Evolutionary conservation across 768 basidiomycete species (phyloP), one percentile per base, ranked within the genome.

Genomic region (Hydnomerulius pinastri): DNA sequence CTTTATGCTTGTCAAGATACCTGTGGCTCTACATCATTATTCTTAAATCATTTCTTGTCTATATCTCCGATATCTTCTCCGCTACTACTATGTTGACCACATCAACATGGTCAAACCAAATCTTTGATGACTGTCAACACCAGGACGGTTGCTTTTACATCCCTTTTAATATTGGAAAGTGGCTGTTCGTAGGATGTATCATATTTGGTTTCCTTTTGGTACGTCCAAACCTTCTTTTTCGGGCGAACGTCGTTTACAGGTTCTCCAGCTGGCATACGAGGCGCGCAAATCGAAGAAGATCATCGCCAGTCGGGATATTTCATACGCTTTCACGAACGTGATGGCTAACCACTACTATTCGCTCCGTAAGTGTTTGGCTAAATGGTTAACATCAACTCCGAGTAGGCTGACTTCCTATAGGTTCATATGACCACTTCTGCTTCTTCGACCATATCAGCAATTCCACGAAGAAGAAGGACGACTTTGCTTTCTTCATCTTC

Each of bases 401-500:
- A n/a, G n/a, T n/a, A n/a, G n/a, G n/a, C n/a, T n/a, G n/a, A n/a
- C n/a, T n/a, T n/a, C n/a, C n/a, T 28, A 8, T 61, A 95, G 93
- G 91, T 46, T 92, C 90, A 35, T 99, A 98, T 69, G 87, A 96
- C 67, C 91, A 96, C 67, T 98, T 98, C 69, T 98, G 97, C 71
- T 94, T 99, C 77, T 98, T 98, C 68, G 87, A 90, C 59, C 93
- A 98, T 60, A 97, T 99, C 71, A 86, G 85, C 64, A 87, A 91
- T 64, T 98, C 97, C 23, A 94, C 93, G 25, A 98, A 96, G 79
- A 85, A 83, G 54, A 94, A 88, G 69, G 97, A 99, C 66, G 92
- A 97, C 64, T 94, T 99, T 71, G 95, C 96, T 28, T 98, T 98
- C 79, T 99, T 97, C 71, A 83, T 98, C 65, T 99, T 98, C 83